A percentile compares a stretch with the other conserved stretches of the same genome.
Evolutionary conservation across 768 basidiomycete genomes (phyloP).

Genomic region (Agrocybe chaxingu): DNA sequence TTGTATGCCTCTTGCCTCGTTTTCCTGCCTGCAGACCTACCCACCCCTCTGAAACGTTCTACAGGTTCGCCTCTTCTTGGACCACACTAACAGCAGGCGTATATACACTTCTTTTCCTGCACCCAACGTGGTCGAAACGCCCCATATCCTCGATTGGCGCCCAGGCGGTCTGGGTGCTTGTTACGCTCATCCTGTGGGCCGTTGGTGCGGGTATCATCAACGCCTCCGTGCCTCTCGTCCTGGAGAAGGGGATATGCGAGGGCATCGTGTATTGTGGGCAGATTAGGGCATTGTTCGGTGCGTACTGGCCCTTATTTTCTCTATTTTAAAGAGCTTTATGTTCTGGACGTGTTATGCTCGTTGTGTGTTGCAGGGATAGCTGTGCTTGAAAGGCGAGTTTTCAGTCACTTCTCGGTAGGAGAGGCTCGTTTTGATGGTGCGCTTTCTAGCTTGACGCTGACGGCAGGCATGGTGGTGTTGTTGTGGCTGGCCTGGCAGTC

Average conservation of each 20-base stretch:
- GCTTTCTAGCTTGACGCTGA: conserved; percentile 37
- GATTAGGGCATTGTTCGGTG: conserved; percentile 52
- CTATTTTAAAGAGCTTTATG: neutral
- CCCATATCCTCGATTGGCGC: conserved; percentile 55
- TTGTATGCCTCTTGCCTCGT: conserved; percentile 34
- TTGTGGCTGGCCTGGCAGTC: conserved; percentile 55
- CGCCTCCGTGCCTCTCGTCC: conserved; percentile 41
- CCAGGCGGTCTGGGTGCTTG: conserved; percentile 55
- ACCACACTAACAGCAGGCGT: conserved; percentile 50
- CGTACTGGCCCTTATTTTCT: neutral
- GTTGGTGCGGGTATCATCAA: conserved; percentile 52
- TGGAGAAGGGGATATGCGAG: conserved; percentile 38
- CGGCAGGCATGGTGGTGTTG: conserved; percentile 43
- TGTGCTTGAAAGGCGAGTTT: conserved; percentile 48
- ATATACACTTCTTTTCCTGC: conserved; percentile 57
- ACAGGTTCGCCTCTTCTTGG: conserved; percentile 60
- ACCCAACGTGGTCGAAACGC: conserved; percentile 53
- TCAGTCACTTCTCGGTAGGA: neutral
- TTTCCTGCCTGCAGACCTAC: neutral
- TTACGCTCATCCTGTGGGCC: conserved; percentile 62
- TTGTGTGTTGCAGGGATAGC: conserved; percentile 35
- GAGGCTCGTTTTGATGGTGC: neutral
- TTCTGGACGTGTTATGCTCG: neutral
- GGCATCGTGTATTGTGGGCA: conserved; percentile 53
- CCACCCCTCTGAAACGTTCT: conserved; percentile 1